Evolutionary conservation across 371 early-diverging fungal species (phyloP), one percentile per base, ranked within the genome.

Genomic region (Batkoa obscura): DNA sequence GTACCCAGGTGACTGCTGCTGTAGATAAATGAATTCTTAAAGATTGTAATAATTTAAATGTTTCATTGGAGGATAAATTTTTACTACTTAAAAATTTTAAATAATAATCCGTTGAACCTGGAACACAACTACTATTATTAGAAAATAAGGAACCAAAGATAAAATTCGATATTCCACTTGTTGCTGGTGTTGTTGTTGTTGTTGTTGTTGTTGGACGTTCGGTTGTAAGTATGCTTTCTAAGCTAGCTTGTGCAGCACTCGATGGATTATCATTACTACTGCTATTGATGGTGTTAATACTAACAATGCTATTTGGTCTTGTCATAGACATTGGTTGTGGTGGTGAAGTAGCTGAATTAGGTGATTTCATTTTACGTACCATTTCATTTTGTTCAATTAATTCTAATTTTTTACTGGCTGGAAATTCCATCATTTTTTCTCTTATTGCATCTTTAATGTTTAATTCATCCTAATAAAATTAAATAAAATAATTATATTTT

Each of bases 1-100:
- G 68, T 3, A 77, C 72, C 79, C 79, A 81, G 1, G 74, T 65
- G 12, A 74, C 47, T 36, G 70, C 70, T 9, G 69, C 74, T 1
- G 73, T 72, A 0, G 75, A 66, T 3, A 79, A 60, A 0, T 67
- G 66, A 32, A 68, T 63, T 8, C 71, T 65, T 38, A 81, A 65
- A 3, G 73, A 68, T 15, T 64, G 62, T n/a, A 81, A 60, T 48
- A 72, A 71, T 35, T 77, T 73, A 31, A 69, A 64, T 32, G 78
- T 59, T 0, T 62, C 53, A 42, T 78, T 60, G 43, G 66, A 62
- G 8, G 50, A 56, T 2, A 43, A 60, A 0, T 62, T 56, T 33
- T 60, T 60, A 61, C 35, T n/a, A 15, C 17, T 39, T 13, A 58
- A 33, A 8, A 30, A 52, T 2, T 45, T n/a, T 2, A 58, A 13